Conservation (phyloP, 2,329 filamentous ascomycete genomes). For the Epichloe coenophiala region DNA sequence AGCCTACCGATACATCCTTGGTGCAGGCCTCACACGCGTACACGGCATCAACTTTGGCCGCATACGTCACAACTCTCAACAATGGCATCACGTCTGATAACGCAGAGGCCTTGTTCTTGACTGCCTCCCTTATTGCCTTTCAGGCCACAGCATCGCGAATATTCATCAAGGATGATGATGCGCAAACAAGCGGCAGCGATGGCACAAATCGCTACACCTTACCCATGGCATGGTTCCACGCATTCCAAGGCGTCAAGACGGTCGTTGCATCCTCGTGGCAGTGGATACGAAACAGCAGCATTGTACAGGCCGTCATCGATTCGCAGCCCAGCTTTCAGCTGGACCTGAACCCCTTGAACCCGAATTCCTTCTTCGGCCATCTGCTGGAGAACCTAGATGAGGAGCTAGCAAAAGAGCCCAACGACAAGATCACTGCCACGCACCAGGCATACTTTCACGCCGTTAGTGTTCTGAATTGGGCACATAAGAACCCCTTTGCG, state of each 20-base stretch:
- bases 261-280: constrained; percentile 51
- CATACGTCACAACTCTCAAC: constrained; percentile 44
- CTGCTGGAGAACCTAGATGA: constrained; percentile 44
- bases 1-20: constrained; percentile 45
- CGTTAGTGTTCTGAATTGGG: constrained; percentile 54
- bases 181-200: constrained; percentile 20
- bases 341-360: constrained; percentile 37
- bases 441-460: constrained; percentile 48
- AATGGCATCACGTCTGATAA: constrained; percentile 44
- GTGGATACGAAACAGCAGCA: constrained; percentile 43
- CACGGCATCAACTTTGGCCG: constrained; percentile 47
- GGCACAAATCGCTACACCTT: constrained; percentile 36
- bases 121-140: constrained; percentile 51
- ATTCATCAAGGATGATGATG: constrained; percentile 46
- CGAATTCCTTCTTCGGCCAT: constrained; percentile 45
- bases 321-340: constrained; percentile 49
- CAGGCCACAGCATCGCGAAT: constrained; percentile 50
- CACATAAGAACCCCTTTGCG: constrained; percentile 45
- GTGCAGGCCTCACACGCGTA: constrained; percentile 50
- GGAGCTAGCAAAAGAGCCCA: constrained; percentile 30
- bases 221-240: constrained; percentile 53
- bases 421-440: constrained; percentile 17
- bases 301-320: constrained; percentile 48
- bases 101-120: constrained; percentile 50
- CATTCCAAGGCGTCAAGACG: constrained; percentile 54